Conservation (phyloP, 768 basidiomycete genomes). For the Lactifluus subvellereus region DNA sequence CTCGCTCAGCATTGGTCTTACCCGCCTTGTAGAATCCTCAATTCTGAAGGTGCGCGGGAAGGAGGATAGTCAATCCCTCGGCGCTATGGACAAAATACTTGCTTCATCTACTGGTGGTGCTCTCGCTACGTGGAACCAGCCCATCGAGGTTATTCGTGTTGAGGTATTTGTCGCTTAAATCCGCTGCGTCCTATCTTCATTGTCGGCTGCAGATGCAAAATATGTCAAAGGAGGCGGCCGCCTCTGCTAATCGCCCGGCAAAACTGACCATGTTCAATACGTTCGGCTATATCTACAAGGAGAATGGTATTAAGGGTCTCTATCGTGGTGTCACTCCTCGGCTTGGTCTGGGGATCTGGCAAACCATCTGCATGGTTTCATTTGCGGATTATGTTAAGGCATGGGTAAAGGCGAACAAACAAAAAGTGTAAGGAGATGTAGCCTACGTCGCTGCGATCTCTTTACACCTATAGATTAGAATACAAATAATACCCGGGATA, state of each 20-base stretch:
- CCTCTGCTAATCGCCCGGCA: conserved; percentile 72
- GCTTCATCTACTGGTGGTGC: conserved; percentile 90
- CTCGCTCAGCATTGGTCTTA: conserved; percentile 83
- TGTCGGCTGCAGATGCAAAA: conserved; percentile 81
- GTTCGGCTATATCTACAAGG: conserved; percentile 88
- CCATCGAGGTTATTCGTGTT: conserved; percentile 94
- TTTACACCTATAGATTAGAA: conserved; percentile 9
- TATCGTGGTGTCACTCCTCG: conserved; percentile 98
- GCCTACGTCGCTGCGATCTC: background rate
- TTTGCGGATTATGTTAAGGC: conserved; percentile 93
- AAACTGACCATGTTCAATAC: conserved; percentile 93
- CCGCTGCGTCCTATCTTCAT: background rate
- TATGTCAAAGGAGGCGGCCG: conserved; percentile 74
- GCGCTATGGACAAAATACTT: conserved; percentile 79
- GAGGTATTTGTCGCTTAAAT: conserved; percentile 51
- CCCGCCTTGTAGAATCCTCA: conserved; percentile 78
- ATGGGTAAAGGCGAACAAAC: conserved; percentile 50
- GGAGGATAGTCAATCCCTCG: conserved; percentile 64
- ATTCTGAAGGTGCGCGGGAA: conserved; percentile 80
- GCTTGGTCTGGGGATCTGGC: conserved; percentile 94
- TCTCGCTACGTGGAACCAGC: conserved; percentile 98
- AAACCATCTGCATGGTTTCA: conserved; percentile 98
- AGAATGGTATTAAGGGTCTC: conserved; percentile 93
- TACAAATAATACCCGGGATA: conserved; percentile 6
- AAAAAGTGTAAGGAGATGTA: conserved; percentile 7